phyloP scores from a whole-genome alignment of 2,329 filamentous ascomycete genomes.

The Cladophialophora exuberans region DNA sequence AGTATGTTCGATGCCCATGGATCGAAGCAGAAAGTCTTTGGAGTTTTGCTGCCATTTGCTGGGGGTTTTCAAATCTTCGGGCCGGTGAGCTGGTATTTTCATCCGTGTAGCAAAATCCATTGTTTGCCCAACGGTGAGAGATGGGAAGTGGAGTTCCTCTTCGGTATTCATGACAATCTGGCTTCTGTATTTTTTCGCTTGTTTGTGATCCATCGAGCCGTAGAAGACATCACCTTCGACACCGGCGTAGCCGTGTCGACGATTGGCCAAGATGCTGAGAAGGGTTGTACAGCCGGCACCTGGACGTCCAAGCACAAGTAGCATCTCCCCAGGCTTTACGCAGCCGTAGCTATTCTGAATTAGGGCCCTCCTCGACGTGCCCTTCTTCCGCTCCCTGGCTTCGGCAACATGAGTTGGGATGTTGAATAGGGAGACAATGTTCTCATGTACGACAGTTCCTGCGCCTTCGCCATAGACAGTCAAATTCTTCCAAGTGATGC shows the following conservation, averaged over 20 bases:
- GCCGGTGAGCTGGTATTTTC: slow-evolving; percentile 55
- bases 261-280: slow-evolving; percentile 74
- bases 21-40: slow-evolving; percentile 60
- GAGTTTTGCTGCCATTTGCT: slow-evolving; percentile 53
- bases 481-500: slow-evolving; percentile 67
- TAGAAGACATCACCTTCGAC: slow-evolving; percentile 78
- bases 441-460: slow-evolving; percentile 67
- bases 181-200: slow-evolving; percentile 71
- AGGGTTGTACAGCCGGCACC: slow-evolving; percentile 73
- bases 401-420: slow-evolving; percentile 58
- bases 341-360: slow-evolving; percentile 54
- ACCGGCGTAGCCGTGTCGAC: slow-evolving; percentile 66
- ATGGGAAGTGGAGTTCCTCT: slow-evolving; percentile 79
- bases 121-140: slow-evolving; percentile 66
- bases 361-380: slow-evolving; percentile 42
- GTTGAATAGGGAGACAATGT: slow-evolving; percentile 63
- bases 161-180: slow-evolving; percentile 87
- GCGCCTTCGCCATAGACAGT: slow-evolving; percentile 66
- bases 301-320: slow-evolving; percentile 46
- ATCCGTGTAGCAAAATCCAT: slow-evolving; percentile 60
- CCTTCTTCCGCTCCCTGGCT: slow-evolving; percentile 7
- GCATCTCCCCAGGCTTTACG: slow-evolving; percentile 38
- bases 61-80: slow-evolving; percentile 43
- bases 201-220: slow-evolving; percentile 68
- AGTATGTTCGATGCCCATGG: slow-evolving; percentile 60